Conservation (phyloP, 306 rosid genomes). For the Pachyrhizus erosus region DNA sequence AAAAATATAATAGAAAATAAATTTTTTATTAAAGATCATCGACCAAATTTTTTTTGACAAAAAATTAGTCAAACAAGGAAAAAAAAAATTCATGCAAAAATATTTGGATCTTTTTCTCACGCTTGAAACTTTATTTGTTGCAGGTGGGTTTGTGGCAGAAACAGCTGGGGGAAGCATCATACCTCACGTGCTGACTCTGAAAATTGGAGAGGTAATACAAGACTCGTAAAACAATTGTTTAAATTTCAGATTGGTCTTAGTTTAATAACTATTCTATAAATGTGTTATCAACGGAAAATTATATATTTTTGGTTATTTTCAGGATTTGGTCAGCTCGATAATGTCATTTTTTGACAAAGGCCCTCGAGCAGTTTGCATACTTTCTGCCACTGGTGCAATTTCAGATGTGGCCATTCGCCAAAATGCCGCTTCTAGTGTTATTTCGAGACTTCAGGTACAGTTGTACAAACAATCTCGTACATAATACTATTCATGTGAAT, state of each 20-base stretch:
- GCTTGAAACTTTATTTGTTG: slow-evolving; percentile 9
- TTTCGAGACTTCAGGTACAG: slow-evolving; percentile 56
- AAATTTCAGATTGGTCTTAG: not conserved
- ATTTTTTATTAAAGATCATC: too few species aligned
- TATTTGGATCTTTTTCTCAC: slow-evolving; percentile 11
- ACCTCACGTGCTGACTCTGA: slow-evolving; percentile 52
- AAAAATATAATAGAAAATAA: too few species aligned
- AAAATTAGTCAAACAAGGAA: too few species aligned
- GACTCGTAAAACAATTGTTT: not conserved
- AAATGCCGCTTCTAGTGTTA: not conserved
- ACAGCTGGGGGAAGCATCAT: slow-evolving; percentile 57
- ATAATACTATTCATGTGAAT: slow-evolving; percentile 3
- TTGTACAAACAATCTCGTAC: not conserved
- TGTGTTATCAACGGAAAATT: not conserved
- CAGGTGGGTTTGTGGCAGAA: slow-evolving; percentile 55
- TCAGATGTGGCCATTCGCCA: slow-evolving; percentile 47
- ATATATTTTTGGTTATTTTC: slow-evolving; percentile 21
- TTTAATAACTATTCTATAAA: not conserved
- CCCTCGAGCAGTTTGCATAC: slow-evolving; percentile 47
- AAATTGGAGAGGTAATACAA: slow-evolving; percentile 58
- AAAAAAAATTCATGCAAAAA: not conserved
- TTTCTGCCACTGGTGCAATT: slow-evolving; percentile 58
- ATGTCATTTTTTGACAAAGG: slow-evolving; percentile 15
- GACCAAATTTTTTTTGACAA: too few species aligned
- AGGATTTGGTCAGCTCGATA: slow-evolving; percentile 53